These are phyloP conservation scores for Populus hybrid DNA, from an alignment of 441 rosid genomes.

Conservation along the genomic window DNA sequence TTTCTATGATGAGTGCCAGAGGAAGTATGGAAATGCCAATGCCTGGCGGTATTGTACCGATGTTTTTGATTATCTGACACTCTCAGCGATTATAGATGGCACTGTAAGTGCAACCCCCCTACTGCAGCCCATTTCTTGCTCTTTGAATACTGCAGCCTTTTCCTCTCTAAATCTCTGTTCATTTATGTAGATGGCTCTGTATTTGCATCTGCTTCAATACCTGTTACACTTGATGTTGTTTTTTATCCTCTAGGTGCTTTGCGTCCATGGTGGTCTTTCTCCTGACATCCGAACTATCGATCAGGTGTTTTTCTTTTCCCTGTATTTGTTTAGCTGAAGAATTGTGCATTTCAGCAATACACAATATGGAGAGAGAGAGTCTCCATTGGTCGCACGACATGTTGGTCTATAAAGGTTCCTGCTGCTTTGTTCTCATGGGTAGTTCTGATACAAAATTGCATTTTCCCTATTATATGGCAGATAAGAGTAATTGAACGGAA, in stretches of 20 bases:
- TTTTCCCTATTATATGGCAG: conserved; percentile 40
- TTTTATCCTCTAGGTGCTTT: conserved; percentile 65
- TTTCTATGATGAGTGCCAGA: conserved; percentile 98
- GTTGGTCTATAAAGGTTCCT: background rate
- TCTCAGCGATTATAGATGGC: conserved; percentile 98
- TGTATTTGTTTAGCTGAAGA: background rate
- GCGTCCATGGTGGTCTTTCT: conserved; percentile 99
- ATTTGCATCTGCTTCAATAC: background rate
- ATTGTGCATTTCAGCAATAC: background rate
- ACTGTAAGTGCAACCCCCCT: conserved; percentile 51
- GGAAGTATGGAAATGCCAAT: conserved; percentile 99
- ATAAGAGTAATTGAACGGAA: conserved; percentile 91
- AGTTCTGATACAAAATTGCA: conserved; percentile 6
- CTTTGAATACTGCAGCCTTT: background rate
- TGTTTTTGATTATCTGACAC: conserved; percentile 96
- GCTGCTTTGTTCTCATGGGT: background rate
- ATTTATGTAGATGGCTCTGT: background rate
- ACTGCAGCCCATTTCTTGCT: background rate
- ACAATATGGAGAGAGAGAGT: background rate
- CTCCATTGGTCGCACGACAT: background rate
- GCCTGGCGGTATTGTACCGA: conserved; percentile 99
- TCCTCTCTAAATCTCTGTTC: background rate
- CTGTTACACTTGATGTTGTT: conserved; percentile 2
- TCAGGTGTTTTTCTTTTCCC: conserved; percentile 53
- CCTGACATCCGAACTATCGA: conserved; percentile 95